Conservation (phyloP, 192 early-diverging fungal genomes). For the Powellomyces hirtus region DNA sequence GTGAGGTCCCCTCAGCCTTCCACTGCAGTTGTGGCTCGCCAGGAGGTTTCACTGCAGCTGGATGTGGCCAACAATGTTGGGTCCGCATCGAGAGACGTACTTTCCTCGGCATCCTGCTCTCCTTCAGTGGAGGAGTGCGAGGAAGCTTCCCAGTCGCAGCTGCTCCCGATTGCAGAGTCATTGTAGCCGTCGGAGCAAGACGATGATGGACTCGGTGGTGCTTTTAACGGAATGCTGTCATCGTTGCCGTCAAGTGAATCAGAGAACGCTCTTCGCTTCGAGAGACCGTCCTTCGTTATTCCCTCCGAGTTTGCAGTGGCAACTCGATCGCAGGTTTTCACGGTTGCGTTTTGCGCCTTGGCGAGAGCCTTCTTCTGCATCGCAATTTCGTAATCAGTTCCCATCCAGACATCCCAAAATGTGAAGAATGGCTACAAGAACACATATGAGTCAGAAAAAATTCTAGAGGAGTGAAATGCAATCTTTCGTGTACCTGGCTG, state of each 20-base stretch:
- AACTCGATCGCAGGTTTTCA: not conserved
- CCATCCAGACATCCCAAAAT: slow-evolving; percentile 73
- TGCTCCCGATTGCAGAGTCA: slow-evolving; percentile 21
- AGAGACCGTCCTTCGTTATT: not conserved
- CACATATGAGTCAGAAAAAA: not conserved
- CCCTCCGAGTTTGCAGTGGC: not conserved
- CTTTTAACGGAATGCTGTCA: not conserved
- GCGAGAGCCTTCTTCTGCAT: slow-evolving; percentile 27
- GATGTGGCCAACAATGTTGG: no score
- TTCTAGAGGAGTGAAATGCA: not conserved
- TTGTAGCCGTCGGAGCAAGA: slow-evolving; percentile 1
- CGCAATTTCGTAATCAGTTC: slow-evolving; percentile 53
- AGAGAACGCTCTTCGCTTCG: not conserved
- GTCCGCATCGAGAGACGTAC: no score
- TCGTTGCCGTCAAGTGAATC: not conserved
- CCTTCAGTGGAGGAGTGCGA: not conserved
- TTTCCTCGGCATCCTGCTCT: no score
- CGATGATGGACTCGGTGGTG: slow-evolving; percentile 1
- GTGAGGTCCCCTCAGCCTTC: no score
- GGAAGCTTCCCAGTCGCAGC: slow-evolving; percentile 10
- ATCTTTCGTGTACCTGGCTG: slow-evolving; percentile 31
- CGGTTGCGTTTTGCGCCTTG: not conserved
- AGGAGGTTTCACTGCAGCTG: no score
- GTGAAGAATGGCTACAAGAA: slow-evolving; percentile 70
- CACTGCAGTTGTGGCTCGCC: no score